Conservation (phyloP, 192 early-diverging fungal genomes). For the Coemansia sp. region DNA sequence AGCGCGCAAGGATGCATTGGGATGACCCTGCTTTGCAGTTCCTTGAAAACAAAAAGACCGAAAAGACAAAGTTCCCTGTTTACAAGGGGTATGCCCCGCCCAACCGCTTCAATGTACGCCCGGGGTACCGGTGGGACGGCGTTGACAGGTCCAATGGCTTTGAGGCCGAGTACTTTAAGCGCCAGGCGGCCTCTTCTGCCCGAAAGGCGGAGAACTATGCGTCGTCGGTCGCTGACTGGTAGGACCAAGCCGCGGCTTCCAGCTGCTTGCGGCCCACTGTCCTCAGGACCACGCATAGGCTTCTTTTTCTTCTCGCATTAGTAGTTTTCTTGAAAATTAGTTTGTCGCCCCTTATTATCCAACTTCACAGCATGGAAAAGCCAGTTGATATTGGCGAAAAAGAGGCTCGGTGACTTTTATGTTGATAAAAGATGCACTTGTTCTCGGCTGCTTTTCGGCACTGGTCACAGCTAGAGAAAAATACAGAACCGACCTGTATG, state of each 20-base stretch:
- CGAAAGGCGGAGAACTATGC: conserved; percentile 25
- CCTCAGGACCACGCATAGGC: neutral
- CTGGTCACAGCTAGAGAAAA: conserved; percentile 24
- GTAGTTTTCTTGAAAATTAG: neutral
- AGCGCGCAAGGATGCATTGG: conserved; percentile 59
- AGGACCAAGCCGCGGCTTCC: too few relatives aligned
- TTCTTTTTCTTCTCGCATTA: neutral
- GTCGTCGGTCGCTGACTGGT: conserved; percentile 44
- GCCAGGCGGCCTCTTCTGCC: conserved; percentile 22
- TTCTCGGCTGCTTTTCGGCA: conserved; percentile 45
- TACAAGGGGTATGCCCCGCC: conserved; percentile 59
- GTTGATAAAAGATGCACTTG: too few relatives aligned
- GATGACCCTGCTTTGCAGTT: conserved; percentile 66
- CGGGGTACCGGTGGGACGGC: conserved; percentile 78
- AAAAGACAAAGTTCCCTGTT: conserved; percentile 26
- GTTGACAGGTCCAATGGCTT: conserved; percentile 78
- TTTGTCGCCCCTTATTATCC: neutral
- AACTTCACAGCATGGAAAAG: neutral
- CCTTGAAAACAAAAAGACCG: conserved; percentile 36
- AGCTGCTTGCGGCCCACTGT: too few relatives aligned
- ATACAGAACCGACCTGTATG: conserved; percentile 23
- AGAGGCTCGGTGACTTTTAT: neutral
- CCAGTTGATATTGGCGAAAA: neutral
- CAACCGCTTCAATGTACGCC: conserved; percentile 68
- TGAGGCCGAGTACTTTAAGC: conserved; percentile 54